A percentile compares a stretch with the other conserved stretches of the same genome.
phyloP scores from a whole-genome alignment of 441 rosid genomes.

The Gossypium gossypioides region DNA sequence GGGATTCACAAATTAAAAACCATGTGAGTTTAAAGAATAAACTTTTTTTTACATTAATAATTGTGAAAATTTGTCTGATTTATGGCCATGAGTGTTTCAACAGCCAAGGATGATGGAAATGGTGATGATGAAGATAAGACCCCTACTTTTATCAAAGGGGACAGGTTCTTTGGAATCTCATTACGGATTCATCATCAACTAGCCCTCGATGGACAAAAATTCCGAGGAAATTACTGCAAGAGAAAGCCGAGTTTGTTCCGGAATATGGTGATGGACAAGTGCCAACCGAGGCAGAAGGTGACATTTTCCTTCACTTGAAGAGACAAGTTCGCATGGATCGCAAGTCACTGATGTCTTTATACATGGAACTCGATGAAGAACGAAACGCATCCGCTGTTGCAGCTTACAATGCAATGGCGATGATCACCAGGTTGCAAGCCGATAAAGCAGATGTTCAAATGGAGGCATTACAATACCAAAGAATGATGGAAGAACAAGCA shows the following conservation, averaged over 20 bases:
- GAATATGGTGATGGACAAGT: slow-evolving; percentile 27
- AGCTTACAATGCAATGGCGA: slow-evolving; percentile 91
- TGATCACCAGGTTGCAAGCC: slow-evolving; percentile 80
- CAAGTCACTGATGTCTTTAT: slow-evolving; percentile 64
- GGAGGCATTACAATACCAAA: slow-evolving; percentile 93
- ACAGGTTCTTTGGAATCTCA: slow-evolving; percentile 63
- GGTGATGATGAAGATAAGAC: slow-evolving; percentile 49
- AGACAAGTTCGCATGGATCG: slow-evolving; percentile 64
- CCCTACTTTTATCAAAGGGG: slow-evolving; percentile 47
- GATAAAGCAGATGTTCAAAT: slow-evolving; percentile 89
- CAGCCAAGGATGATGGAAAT: slow-evolving; percentile 36
- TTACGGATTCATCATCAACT: slow-evolving; percentile 36
- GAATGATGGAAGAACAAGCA: slow-evolving; percentile 96
- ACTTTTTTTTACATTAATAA: not conserved
- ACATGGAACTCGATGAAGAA: slow-evolving; percentile 89
- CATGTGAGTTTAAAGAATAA: slow-evolving; percentile 20
- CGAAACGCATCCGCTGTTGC: slow-evolving; percentile 83
- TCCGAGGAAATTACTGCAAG: slow-evolving; percentile 40
- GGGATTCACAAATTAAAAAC: slow-evolving; percentile 18
- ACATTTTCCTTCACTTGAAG: slow-evolving; percentile 45
- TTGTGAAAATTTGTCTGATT: not conserved
- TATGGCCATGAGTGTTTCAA: slow-evolving; percentile 5
- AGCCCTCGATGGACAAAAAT: slow-evolving; percentile 53
- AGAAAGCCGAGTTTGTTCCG: slow-evolving; percentile 36
- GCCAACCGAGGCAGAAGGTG: slow-evolving; percentile 37